phyloP scores from a whole-genome alignment of 345 rosid species.

The Moringa oleifera region DNA sequence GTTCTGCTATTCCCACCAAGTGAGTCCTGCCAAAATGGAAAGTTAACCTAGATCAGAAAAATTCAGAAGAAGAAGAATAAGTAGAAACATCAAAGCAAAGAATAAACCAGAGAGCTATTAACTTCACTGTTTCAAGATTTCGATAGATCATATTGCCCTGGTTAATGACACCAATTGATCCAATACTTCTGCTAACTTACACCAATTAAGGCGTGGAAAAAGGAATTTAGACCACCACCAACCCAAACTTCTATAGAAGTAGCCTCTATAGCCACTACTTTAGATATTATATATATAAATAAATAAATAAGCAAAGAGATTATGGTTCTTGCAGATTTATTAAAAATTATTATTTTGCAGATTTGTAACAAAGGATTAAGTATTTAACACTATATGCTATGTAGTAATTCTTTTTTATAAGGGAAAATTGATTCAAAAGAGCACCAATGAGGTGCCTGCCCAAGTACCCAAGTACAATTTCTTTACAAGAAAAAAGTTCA shows the following conservation, averaged over 20 bases:
- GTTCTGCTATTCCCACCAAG: constrained; percentile 88
- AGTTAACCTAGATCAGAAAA: constrained; percentile 13
- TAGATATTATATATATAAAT: not conserved
- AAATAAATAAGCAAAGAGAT: too few species aligned
- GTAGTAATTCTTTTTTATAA: too few species aligned
- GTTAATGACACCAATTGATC: not conserved
- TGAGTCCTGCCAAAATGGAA: constrained; percentile 52
- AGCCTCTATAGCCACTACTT: not conserved
- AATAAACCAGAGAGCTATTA: constrained; percentile 1
- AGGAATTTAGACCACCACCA: not conserved
- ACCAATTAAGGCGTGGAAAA: constrained; percentile 1
- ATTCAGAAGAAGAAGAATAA: constrained; percentile 4
- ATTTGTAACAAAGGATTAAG: not conserved
- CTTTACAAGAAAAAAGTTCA: too few species aligned
- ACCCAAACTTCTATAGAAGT: constrained; percentile 3
- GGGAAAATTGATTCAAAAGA: too few species aligned
- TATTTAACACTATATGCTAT: too few species aligned
- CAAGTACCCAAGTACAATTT: too few species aligned
- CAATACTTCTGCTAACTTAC: not conserved
- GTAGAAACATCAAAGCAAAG: constrained; percentile 6
- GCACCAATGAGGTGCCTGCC: too few species aligned
- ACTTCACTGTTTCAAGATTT: constrained; percentile 7
- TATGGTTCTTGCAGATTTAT: not conserved
- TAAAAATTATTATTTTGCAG: too few species aligned
- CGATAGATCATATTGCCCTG: not conserved